A percentile compares a stretch with the other conserved stretches of the same genome.
These are phyloP conservation scores for Pichia sporocuriosa DNA, from an alignment of 805 yeast genomes.

Conservation along the genomic window DNA sequence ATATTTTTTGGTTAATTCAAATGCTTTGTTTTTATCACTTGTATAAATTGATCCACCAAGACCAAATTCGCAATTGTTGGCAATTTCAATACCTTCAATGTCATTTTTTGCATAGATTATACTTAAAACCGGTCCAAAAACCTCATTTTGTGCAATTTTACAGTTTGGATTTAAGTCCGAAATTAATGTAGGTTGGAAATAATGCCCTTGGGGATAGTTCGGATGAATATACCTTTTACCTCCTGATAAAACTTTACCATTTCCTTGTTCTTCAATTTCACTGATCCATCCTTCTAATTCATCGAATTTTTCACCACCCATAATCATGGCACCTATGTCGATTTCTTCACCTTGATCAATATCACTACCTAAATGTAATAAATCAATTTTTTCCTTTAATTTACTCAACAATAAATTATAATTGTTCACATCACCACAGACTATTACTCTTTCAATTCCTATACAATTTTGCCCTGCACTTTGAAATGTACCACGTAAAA, in stretches of 20 bases:
- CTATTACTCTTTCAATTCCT: conserved; percentile 91
- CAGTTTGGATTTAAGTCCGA: conserved; percentile 72
- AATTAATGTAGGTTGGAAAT: conserved; percentile 83
- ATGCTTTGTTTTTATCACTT: conserved; percentile 46
- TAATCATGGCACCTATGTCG: conserved; percentile 95
- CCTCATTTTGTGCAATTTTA: conserved; percentile 83
- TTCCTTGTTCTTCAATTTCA: conserved; percentile 71
- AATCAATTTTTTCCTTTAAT: conserved; percentile 49
- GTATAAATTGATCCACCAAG: conserved; percentile 92
- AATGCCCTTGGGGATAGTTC: conserved; percentile 91
- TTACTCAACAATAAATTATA: conserved; percentile 58
- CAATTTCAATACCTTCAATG: conserved; percentile 64
- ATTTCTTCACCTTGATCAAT: conserved; percentile 86
- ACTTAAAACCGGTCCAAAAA: conserved; percentile 87
- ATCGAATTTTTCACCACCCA: conserved; percentile 61
- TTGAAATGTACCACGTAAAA: conserved; percentile 94
- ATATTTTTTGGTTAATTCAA: conserved; percentile 55
- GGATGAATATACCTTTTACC: conserved; percentile 82
- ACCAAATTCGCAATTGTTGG: conserved; percentile 84
- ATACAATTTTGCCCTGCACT: conserved; percentile 98
- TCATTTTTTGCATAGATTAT: conserved; percentile 64
- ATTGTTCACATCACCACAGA: conserved; percentile 49
- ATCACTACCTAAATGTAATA: conserved; percentile 77
- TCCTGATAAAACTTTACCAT: conserved; percentile 69
- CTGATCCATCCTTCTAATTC: conserved; percentile 57